Evolutionary conservation across 331 rosid genomes (phyloP).

Genomic region (Quercus phellos): DNA sequence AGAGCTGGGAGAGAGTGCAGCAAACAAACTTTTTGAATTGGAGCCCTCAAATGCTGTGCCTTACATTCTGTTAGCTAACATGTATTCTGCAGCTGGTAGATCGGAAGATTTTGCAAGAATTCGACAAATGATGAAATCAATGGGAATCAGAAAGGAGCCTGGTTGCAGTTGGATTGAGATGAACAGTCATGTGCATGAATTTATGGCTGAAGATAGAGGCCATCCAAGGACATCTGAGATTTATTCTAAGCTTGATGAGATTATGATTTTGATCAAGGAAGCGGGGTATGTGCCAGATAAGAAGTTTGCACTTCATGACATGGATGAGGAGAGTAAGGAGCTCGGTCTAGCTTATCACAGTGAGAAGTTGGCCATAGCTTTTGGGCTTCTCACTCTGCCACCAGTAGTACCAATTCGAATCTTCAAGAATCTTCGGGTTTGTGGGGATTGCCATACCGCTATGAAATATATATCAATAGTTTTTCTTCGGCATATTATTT

Average conservation of each 20-base stretch:
- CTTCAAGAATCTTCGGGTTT: conserved; percentile 72
- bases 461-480: conserved; percentile 55
- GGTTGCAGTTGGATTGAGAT: conserved; percentile 80
- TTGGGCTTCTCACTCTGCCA: conserved; percentile 59
- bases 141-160: conserved; percentile 72
- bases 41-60: conserved; percentile 66
- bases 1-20: conserved; percentile 64
- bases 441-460: conserved; percentile 79
- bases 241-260: conserved; percentile 55
- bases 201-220: conserved; percentile 75
- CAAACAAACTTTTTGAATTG: conserved; percentile 51
- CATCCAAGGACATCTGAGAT: conserved; percentile 58
- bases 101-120: conserved; percentile 63
- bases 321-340: conserved; percentile 70
- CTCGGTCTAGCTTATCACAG: conserved; percentile 68
- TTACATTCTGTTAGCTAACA: conserved; percentile 65
- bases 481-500: conserved; percentile 48
- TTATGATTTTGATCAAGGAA: conserved; percentile 51
- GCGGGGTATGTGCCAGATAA: conserved; percentile 63
- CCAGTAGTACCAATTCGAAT: conserved; percentile 57
- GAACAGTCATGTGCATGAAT: conserved; percentile 52
- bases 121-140: conserved; percentile 59
- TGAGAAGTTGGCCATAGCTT: conserved; percentile 74
- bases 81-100: conserved; percentile 59
- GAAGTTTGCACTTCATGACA: conserved; percentile 64